These are phyloP conservation scores for Alloteropsis semialata DNA, from an alignment of 176 grass and related monocot species.

Conservation along the genomic window DNA sequence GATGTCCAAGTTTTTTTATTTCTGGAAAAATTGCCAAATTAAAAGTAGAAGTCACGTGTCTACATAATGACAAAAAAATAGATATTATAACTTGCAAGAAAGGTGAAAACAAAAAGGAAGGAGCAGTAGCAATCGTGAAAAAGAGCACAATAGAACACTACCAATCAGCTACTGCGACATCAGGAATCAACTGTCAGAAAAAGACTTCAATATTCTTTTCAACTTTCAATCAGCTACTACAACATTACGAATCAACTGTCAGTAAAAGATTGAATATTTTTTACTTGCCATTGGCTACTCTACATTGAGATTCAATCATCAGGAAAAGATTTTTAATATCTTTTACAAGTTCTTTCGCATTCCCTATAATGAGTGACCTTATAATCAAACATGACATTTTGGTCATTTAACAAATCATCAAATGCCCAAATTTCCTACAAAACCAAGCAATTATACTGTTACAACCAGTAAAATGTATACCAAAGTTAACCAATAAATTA, in stretches of 20 bases:
- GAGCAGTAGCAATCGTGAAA: neutral
- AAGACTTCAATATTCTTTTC: neutral
- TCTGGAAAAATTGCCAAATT: neutral
- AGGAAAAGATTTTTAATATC: neutral
- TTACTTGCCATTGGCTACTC: neutral
- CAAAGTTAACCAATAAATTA: neutral
- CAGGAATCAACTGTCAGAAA: neutral
- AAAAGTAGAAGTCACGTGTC: neutral
- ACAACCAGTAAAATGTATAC: neutral
- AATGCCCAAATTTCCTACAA: constrained; percentile 1
- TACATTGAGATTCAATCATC: neutral
- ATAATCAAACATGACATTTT: neutral
- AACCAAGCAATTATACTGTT: neutral
- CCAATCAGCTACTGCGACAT: constrained; percentile 1
- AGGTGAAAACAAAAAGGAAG: neutral
- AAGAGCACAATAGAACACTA: neutral
- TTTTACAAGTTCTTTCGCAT: neutral
- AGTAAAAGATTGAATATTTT: neutral
- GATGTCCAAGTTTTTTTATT: neutral
- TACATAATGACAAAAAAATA: constrained; percentile 12
- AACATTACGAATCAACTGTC: neutral
- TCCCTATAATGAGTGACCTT: neutral
- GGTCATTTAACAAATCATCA: neutral
- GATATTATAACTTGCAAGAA: neutral
- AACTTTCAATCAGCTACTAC: neutral